phyloP scores from a whole-genome alignment of 1,284 basidiomycete species.

The Tremellales sp. region DNA sequence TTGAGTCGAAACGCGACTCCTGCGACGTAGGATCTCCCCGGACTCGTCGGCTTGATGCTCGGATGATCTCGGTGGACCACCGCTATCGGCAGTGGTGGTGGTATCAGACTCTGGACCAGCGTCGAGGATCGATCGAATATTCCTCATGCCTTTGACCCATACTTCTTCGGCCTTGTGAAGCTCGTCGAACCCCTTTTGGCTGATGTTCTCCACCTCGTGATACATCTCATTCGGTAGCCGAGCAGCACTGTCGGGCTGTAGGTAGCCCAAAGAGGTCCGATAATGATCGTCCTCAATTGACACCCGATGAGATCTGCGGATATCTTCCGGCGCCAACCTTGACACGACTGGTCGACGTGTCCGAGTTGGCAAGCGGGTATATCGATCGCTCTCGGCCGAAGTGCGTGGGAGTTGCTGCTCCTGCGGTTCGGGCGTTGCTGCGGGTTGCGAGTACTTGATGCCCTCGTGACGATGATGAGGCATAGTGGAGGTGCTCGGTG shows the following conservation, averaged over 20 bases:
- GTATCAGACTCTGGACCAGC: not conserved
- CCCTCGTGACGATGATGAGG: too few relatives aligned
- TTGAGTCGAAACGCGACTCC: not conserved
- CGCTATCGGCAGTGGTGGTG: too few relatives aligned
- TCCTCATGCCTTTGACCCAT: slow-evolving; percentile 15
- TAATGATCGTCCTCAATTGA: too few relatives aligned
- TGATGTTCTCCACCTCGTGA: slow-evolving; percentile 11
- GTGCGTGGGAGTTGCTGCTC: too few relatives aligned
- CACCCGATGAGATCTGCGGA: too few relatives aligned
- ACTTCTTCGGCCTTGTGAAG: slow-evolving; percentile 15
- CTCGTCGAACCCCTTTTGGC: slow-evolving; percentile 12
- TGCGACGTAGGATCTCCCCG: not conserved
- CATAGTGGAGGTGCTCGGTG: too few relatives aligned
- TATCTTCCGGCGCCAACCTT: too few relatives aligned
- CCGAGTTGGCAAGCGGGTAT: not conserved
- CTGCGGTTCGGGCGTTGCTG: too few relatives aligned
- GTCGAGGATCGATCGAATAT: not conserved
- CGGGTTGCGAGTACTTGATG: too few relatives aligned
- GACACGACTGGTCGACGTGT: not conserved
- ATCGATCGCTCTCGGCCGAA: not conserved
- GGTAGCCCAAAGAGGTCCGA: not conserved
- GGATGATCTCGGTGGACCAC: too few relatives aligned
- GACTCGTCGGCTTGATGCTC: too few relatives aligned
- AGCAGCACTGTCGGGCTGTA: not conserved
- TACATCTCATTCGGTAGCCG: slow-evolving; percentile 4